Evolutionary conservation across 1,284 basidiomycete species (phyloP).

Genomic region (Thelephora terrestris): DNA sequence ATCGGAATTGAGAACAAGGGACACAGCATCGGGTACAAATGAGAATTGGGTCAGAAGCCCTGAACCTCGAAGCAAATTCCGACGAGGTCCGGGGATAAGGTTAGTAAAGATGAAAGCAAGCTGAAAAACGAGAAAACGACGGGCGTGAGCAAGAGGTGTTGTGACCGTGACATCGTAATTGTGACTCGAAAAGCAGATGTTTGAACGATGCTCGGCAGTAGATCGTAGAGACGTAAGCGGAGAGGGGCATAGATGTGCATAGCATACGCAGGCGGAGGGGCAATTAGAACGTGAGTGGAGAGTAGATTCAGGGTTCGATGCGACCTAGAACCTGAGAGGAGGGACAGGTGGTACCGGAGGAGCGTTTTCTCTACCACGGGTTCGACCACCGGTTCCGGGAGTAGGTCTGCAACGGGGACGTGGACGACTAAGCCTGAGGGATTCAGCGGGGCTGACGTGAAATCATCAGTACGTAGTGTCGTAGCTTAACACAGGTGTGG

Average conservation of each 20-base stretch:
- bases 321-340: background rate
- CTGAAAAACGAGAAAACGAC: too few species aligned
- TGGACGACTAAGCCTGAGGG: constrained; percentile 56
- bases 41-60: constrained; percentile 19
- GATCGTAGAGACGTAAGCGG: background rate
- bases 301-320: too few species aligned
- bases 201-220: background rate
- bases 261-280: too few species aligned
- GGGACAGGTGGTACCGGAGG: constrained; percentile 11
- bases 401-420: constrained; percentile 48
- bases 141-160: too few species aligned
- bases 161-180: too few species aligned
- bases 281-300: too few species aligned
- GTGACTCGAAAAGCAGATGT: background rate
- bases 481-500: background rate
- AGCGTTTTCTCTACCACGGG: constrained; percentile 19
- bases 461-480: background rate
- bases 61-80: constrained; percentile 13
- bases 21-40: background rate
- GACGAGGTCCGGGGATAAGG: constrained; percentile 1
- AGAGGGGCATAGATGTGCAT: too few species aligned
- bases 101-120: too few species aligned
- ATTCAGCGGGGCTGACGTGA: constrained; percentile 41
- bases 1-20: constrained; percentile 5
- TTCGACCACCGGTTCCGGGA: constrained; percentile 24